Conservation (phyloP, 2,329 filamentous ascomycete species). For the Aspergillus felis region DNA sequence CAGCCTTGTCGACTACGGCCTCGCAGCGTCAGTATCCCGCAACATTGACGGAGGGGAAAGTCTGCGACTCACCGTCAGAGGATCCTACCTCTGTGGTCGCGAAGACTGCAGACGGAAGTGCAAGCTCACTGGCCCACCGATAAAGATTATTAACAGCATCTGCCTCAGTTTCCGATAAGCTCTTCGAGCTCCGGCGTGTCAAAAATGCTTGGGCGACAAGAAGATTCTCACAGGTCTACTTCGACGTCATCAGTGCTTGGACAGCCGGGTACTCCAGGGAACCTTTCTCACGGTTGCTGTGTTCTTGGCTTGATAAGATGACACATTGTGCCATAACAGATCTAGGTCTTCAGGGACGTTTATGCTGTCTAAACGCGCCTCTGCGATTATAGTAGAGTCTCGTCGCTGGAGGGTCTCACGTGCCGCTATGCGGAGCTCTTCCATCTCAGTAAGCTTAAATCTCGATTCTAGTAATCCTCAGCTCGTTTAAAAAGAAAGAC, state of each 20-base stretch:
- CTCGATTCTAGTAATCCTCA: neutral
- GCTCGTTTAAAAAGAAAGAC: neutral
- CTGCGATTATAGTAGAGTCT: conserved; percentile 6
- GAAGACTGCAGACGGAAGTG: conserved; percentile 33
- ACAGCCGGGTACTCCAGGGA: neutral
- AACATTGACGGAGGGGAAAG: neutral
- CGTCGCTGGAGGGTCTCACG: conserved; percentile 19
- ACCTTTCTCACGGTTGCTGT: conserved; percentile 19
- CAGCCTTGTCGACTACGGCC: conserved; percentile 14
- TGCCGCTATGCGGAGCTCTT: conserved; percentile 24
- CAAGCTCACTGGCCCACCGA: conserved; percentile 27
- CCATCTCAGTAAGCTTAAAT: conserved; percentile 16
- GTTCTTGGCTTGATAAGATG: conserved; percentile 15
- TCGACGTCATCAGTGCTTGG: neutral
- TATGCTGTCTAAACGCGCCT: conserved; percentile 5
- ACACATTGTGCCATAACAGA: conserved; percentile 30
- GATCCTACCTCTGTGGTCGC: conserved; percentile 24
- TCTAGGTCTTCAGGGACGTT: conserved; percentile 13
- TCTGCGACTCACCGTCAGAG: conserved; percentile 10
- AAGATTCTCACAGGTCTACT: conserved; percentile 31
- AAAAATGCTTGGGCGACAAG: conserved; percentile 25
- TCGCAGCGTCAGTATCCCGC: neutral
- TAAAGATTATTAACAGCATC: conserved; percentile 25
- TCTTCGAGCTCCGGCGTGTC: conserved; percentile 11
- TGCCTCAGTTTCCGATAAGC: conserved; percentile 19